Percentiles rank a stretch among this genome's conserved stretches.
These are phyloP conservation scores for Botrytis tulipae DNA, from an alignment of 2,329 filamentous ascomycete genomes.

Conservation along the genomic window DNA sequence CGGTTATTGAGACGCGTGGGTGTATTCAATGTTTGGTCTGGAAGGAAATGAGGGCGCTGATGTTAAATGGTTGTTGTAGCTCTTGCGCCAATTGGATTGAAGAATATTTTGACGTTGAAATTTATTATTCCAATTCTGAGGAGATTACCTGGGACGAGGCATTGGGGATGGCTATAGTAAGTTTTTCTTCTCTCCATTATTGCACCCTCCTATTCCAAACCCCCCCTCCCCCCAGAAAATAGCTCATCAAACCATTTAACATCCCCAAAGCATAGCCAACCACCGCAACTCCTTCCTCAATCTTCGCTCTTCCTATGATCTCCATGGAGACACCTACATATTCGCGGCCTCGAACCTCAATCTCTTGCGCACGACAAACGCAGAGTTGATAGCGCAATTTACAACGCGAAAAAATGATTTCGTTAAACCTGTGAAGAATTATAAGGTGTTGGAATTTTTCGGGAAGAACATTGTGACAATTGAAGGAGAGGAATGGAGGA, in stretches of 20 bases:
- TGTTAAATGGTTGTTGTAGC: neutral
- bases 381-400: slow-evolving; percentile 35
- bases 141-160: slow-evolving; percentile 20
- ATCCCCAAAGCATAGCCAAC: slow-evolving; percentile 25
- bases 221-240: neutral
- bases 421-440: slow-evolving; percentile 35
- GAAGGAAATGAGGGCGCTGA: neutral
- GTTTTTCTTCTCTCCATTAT: neutral
- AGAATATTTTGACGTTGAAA: slow-evolving; percentile 20
- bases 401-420: slow-evolving; percentile 35
- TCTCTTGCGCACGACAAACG: slow-evolving; percentile 33
- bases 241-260: slow-evolving; percentile 9
- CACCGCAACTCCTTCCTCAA: slow-evolving; percentile 25
- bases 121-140: slow-evolving; percentile 22
- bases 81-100: slow-evolving; percentile 22
- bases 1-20: slow-evolving; percentile 9
- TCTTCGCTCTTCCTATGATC: slow-evolving; percentile 22
- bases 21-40: neutral
- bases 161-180: slow-evolving; percentile 30
- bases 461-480: slow-evolving; percentile 37
- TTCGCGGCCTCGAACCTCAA: slow-evolving; percentile 28
- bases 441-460: slow-evolving; percentile 37
- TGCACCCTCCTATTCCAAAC: neutral
- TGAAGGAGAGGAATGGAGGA: slow-evolving; percentile 38
- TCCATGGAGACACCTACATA: slow-evolving; percentile 34